Percentiles rank a stretch among this genome's conserved stretches.
phyloP scores from a whole-genome alignment of 106 monocot genomes.

The Phalaenopsis aphrodite region DNA sequence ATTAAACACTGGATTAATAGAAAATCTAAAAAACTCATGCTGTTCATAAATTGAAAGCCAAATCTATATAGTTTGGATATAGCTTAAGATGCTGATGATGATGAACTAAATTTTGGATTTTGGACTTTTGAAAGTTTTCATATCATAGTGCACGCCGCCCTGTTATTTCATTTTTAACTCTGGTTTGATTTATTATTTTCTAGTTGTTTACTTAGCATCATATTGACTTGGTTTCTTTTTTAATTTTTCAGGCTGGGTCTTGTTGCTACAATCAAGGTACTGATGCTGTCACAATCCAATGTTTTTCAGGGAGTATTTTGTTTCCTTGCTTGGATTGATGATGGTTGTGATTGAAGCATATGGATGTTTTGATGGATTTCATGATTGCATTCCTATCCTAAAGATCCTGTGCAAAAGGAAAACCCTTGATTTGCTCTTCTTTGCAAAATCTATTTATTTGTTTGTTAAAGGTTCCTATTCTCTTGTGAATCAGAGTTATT shows the following conservation, averaged over 20 bases:
- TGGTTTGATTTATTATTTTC: not conserved
- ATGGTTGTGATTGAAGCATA: not conserved
- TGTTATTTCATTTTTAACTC: not conserved
- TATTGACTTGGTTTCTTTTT: not conserved
- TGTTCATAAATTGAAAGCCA: not conserved
- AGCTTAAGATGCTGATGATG: not conserved
- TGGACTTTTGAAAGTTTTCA: not conserved
- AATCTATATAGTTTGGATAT: not conserved
- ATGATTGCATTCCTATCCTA: not conserved
- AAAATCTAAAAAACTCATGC: not conserved
- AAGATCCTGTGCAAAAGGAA: not conserved
- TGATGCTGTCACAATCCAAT: not conserved
- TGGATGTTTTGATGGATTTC: not conserved
- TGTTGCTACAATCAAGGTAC: slow-evolving; percentile 14
- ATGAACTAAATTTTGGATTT: not conserved
- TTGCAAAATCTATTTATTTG: not conserved
- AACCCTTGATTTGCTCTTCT: not conserved
- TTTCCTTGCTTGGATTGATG: not conserved
- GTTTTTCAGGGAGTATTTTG: slow-evolving; percentile 1
- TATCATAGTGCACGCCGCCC: not conserved
- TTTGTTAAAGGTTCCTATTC: not conserved
- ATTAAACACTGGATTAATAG: not conserved
- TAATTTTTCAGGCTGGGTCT: slow-evolving; percentile 9
- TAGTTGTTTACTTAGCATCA: not conserved
- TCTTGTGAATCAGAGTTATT: not conserved